Evolutionary conservation across 257 asterid species (phyloP).

Genomic region (Ilex asprella): DNA sequence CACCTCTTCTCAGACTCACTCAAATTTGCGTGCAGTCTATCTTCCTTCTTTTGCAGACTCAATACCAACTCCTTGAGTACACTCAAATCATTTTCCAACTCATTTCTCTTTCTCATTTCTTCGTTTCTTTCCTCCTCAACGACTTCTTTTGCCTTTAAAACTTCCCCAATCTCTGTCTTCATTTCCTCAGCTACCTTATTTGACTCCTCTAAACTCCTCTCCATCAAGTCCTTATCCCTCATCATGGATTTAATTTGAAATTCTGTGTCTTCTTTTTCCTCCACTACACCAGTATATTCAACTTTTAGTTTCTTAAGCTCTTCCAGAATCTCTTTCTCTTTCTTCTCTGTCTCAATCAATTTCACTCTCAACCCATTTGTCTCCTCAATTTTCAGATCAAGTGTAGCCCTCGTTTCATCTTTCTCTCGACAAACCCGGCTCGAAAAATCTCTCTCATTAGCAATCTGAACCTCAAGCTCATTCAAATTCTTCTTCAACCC

Average conservation of each 20-base stretch:
- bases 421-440: slow-evolving; percentile 28
- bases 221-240: slow-evolving; percentile 30
- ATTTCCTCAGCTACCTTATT: slow-evolving; percentile 25
- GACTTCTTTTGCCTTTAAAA: slow-evolving; percentile 37
- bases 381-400: slow-evolving; percentile 34
- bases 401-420: slow-evolving; percentile 35
- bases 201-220: slow-evolving; percentile 31
- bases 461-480: slow-evolving; percentile 27
- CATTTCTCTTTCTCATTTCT: slow-evolving; percentile 32
- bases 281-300: slow-evolving; percentile 21
- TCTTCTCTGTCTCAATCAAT: slow-evolving; percentile 36
- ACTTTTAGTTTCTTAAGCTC: slow-evolving; percentile 33
- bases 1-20: slow-evolving; percentile 56
- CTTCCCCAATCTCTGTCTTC: slow-evolving; percentile 27
- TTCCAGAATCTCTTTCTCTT: slow-evolving; percentile 18
- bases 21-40: slow-evolving; percentile 20
- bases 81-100: slow-evolving; percentile 41
- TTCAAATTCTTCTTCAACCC: slow-evolving; percentile 30
- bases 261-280: slow-evolving; percentile 34
- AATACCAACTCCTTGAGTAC: slow-evolving; percentile 38
- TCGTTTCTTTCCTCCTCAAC: slow-evolving; percentile 38
- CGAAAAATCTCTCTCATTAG: slow-evolving; percentile 30
- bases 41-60: slow-evolving; percentile 38
- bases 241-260: slow-evolving; percentile 24
- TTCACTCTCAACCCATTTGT: slow-evolving; percentile 22